Conservation (phyloP, 1,139 yeast genomes). For the Yamadazyma blattariae region DNA sequence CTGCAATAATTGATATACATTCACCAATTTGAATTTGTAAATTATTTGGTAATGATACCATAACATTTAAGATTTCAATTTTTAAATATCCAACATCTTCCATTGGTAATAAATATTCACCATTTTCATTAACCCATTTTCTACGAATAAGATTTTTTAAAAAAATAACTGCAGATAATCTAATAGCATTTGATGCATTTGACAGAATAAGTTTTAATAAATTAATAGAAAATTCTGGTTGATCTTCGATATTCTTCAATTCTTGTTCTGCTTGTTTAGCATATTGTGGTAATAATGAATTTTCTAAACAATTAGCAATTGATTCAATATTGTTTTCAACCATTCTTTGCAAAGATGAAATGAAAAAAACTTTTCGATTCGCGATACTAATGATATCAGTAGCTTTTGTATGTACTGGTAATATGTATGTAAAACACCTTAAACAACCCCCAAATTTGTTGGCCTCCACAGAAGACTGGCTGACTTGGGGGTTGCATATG, state of each 20-base stretch:
- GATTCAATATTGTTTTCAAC: slow-evolving; percentile 39
- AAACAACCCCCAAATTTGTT: not conserved
- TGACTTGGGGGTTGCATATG: not conserved
- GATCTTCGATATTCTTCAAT: slow-evolving; percentile 58
- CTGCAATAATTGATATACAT: slow-evolving; percentile 88
- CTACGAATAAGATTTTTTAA: slow-evolving; percentile 85
- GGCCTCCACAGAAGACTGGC: not conserved
- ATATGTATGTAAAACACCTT: slow-evolving; percentile 56
- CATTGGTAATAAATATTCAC: slow-evolving; percentile 61
- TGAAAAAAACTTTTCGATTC: slow-evolving; percentile 9
- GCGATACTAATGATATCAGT: slow-evolving; percentile 43
- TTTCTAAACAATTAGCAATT: slow-evolving; percentile 46
- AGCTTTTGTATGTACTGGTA: slow-evolving; percentile 90
- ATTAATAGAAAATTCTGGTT: slow-evolving; percentile 72
- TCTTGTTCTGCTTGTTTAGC: slow-evolving; percentile 63
- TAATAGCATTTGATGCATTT: slow-evolving; percentile 49
- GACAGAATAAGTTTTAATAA: slow-evolving; percentile 73
- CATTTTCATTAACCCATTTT: slow-evolving; percentile 89
- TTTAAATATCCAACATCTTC: slow-evolving; percentile 71
- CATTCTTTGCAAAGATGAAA: no score
- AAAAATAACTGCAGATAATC: slow-evolving; percentile 87
- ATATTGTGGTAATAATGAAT: slow-evolving; percentile 46
- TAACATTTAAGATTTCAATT: slow-evolving; percentile 70
- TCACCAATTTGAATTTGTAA: slow-evolving; percentile 93
- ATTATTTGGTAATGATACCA: slow-evolving; percentile 74